These are phyloP conservation scores for Evernia prunastri DNA, from an alignment of 495 filamentous ascomycete species.

Conservation along the genomic window DNA sequence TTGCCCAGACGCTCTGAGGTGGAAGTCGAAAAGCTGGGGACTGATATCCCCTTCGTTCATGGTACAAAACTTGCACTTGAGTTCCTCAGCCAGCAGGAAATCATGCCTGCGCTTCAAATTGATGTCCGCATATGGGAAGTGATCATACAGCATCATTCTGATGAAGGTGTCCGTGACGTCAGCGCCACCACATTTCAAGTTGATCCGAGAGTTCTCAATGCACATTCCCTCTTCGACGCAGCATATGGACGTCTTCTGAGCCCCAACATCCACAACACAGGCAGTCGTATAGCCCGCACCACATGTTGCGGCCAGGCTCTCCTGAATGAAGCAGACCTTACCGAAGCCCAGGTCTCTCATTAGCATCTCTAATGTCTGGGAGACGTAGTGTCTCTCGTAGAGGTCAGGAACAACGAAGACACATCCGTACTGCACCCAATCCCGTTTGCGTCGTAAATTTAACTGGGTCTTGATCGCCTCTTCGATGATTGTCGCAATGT, in stretches of 20 bases:
- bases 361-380: conserved; percentile 71
- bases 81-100: conserved; percentile 86
- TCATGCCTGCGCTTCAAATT: conserved; percentile 87
- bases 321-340: conserved; percentile 87
- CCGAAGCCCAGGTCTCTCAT: conserved; percentile 84
- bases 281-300: conserved; percentile 90
- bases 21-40: conserved; percentile 76
- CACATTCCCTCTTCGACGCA: conserved; percentile 97
- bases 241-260: conserved; percentile 95
- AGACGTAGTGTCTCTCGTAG: conserved; percentile 89
- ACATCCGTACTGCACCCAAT: conserved; percentile 86
- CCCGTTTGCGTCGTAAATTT: conserved; percentile 64
- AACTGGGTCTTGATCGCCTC: conserved; percentile 78
- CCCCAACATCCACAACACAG: conserved; percentile 94
- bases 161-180: conserved; percentile 93
- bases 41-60: conserved; percentile 78
- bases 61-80: conserved; percentile 84
- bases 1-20: conserved; percentile 78
- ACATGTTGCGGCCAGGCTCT: conserved; percentile 88
- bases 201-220: conserved; percentile 84
- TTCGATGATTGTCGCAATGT: conserved; percentile 80
- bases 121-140: conserved; percentile 90
- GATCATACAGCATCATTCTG: conserved; percentile 93
- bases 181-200: conserved; percentile 85
- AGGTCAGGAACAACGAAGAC: conserved; percentile 94